A percentile compares a stretch with the other conserved stretches of the same genome.
Evolutionary conservation across 495 filamentous ascomycete genomes (phyloP).

Genomic region (Hyaloscypha variabilis): DNA sequence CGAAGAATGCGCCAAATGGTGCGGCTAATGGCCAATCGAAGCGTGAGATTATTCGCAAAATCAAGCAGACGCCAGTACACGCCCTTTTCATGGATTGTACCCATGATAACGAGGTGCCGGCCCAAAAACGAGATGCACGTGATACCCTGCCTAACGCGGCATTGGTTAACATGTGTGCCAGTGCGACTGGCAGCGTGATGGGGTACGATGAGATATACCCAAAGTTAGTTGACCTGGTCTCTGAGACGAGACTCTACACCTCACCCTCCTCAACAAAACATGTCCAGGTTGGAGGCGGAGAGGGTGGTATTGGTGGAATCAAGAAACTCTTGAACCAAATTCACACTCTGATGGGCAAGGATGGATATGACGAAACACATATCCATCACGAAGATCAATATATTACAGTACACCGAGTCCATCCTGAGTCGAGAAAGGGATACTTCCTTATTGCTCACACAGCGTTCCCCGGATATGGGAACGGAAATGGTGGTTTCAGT

Average conservation of each 20-base stretch:
- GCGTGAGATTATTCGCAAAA: constrained; percentile 60
- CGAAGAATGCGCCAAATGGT: constrained; percentile 33
- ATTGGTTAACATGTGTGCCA: constrained; percentile 92
- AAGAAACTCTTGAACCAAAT: constrained; percentile 92
- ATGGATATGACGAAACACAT: constrained; percentile 92
- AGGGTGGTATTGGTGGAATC: constrained; percentile 82
- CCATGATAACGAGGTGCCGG: constrained; percentile 95
- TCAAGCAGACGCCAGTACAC: constrained; percentile 81
- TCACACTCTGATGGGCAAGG: constrained; percentile 89
- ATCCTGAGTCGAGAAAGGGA: constrained; percentile 86
- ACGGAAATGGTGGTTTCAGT: constrained; percentile 72
- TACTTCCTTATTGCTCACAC: constrained; percentile 96
- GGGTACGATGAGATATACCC: constrained; percentile 99
- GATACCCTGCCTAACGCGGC: constrained; percentile 97
- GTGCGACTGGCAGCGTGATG: constrained; percentile 92
- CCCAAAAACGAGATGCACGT: constrained; percentile 91
- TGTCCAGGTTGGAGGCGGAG: constrained; percentile 61
- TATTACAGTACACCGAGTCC: constrained; percentile 92
- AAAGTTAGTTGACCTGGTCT: constrained; percentile 84
- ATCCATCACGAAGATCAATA: constrained; percentile 96
- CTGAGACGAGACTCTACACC: constrained; percentile 80
- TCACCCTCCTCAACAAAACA: constrained; percentile 67
- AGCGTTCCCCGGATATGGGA: constrained; percentile 86
- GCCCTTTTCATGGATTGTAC: constrained; percentile 99
- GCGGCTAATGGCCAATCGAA: constrained; percentile 18